phyloP scores from a whole-genome alignment of 2,329 filamentous ascomycete genomes.

The Fusarium xyrophilum region DNA sequence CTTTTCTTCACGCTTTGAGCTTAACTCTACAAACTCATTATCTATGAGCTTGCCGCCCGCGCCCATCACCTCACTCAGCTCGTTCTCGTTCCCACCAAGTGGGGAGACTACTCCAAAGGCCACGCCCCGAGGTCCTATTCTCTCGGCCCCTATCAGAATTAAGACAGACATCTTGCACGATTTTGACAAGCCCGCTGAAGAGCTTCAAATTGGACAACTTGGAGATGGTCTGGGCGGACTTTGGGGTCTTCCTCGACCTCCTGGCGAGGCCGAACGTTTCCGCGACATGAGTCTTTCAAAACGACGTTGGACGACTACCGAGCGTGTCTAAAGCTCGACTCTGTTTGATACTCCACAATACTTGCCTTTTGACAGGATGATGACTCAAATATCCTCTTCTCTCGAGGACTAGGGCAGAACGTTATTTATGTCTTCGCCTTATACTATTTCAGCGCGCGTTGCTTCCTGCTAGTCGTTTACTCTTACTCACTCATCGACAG shows the following conservation, averaged over 20 bases:
- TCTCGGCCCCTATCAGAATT: constrained; percentile 49
- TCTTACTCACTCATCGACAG: constrained; percentile 20
- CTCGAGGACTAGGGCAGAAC: constrained; percentile 7
- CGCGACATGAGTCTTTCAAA: constrained; percentile 57
- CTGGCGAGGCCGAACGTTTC: constrained; percentile 54
- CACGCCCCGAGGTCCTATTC: constrained; percentile 39
- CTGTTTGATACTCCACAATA: constrained; percentile 7
- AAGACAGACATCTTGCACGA: constrained; percentile 42
- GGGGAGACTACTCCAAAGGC: constrained; percentile 29
- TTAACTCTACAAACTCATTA: constrained; percentile 28
- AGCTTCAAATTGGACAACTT: constrained; percentile 46
- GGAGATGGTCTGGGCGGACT: constrained; percentile 52
- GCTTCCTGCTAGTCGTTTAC: constrained; percentile 28
- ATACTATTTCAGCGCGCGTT: constrained; percentile 36
- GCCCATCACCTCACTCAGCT: constrained; percentile 26
- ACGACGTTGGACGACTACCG: constrained; percentile 63
- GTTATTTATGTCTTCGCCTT: constrained; percentile 14
- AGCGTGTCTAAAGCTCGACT: constrained; percentile 44
- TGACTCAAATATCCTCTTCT: constrained; percentile 10
- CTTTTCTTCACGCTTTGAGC: constrained; percentile 23
- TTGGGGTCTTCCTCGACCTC: constrained; percentile 54
- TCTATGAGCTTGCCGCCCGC: constrained; percentile 35
- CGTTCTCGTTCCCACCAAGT: constrained; percentile 32
- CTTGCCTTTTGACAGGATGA: constrained; percentile 16
- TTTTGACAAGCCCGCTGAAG: constrained; percentile 43